Conservation (phyloP, 2,329 filamentous ascomycete species). For the Xylariaceae sp. region DNA sequence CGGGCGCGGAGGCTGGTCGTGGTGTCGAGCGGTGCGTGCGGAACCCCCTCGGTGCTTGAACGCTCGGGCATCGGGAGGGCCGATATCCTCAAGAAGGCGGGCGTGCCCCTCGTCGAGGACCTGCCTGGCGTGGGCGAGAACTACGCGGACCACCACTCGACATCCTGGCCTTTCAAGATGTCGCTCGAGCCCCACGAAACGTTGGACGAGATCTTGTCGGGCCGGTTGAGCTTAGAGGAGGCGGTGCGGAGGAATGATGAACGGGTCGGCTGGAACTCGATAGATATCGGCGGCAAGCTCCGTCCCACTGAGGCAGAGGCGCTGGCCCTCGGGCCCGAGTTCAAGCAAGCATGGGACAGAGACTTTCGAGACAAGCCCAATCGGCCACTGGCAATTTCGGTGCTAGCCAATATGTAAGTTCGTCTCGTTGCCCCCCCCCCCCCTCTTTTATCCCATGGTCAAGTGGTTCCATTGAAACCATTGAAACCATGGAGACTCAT, state of each 20-base stretch:
- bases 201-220: conserved; percentile 29
- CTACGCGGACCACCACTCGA: conserved; percentile 47
- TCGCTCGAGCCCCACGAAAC: conserved; percentile 44
- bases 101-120: conserved; percentile 44
- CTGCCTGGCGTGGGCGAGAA: conserved; percentile 48
- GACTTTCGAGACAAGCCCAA: conserved; percentile 40
- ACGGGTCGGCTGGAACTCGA: conserved; percentile 48
- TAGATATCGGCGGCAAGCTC: conserved; percentile 47
- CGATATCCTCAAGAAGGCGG: conserved; percentile 39
- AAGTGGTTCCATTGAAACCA: too few species aligned
- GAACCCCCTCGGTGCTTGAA: conserved; percentile 44
- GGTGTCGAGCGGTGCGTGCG: conserved; percentile 35
- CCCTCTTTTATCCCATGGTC: too few species aligned
- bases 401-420: conserved; percentile 34
- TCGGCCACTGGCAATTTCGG: conserved; percentile 40
- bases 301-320: conserved; percentile 46
- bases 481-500: too few species aligned
- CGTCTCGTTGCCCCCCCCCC: neutral
- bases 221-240: conserved; percentile 23
- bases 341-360: conserved; percentile 44
- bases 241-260: conserved; percentile 24
- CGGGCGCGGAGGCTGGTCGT: conserved; percentile 45
- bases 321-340: conserved; percentile 43
- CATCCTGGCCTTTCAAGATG: conserved; percentile 45
- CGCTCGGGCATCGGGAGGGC: conserved; percentile 46